Evolutionary conservation across 768 basidiomycete species (phyloP), one percentile per base, ranked within the genome.

Genomic region (Auriscalpium orientale): DNA sequence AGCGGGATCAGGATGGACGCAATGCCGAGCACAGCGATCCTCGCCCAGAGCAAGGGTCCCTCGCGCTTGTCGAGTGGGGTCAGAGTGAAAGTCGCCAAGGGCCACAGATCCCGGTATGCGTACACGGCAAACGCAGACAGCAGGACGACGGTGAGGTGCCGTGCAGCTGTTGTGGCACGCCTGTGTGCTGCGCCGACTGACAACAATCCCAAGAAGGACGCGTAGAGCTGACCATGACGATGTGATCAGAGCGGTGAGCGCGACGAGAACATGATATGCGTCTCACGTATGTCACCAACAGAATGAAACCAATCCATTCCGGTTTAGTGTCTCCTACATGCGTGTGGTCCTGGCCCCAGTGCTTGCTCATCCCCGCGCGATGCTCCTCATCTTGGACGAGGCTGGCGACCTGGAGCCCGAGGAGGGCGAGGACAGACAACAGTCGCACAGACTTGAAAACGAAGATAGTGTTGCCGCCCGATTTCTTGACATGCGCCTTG

Each of bases 381-480:
- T 38, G 38, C 9, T 70, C 66, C 50, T 74, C 66, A 40, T 73
- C 67, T 15, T 70, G 51, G 21, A 74, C 58, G 43, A 79, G 62
- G 21, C 76, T 72, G 2, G 75, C 74, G 50, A 79, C 67, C 8
- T 79, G 79, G 16, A 85, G 64, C 4, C 68, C 76, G 21, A 85
- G 69, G 18, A 85, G 72, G 3, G 70, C 67, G 28, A 77, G 66
- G 49, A 75, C 74, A 33, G 74, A 73, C 4, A 78, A 51, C 5
- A 82, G 67, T 22, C 84, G 73, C 2, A 71, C 61, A 34, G 80
- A 51, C 59, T 77, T 78, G 67, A 75, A 77, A 13, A 64, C 64
- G 66, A 80, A 82, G 21, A 80, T 76, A 12, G 67, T 65, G 4
- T 64, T 58, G 11, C 82, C 83, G 5, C 81, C 79, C 53, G 77